Percentiles rank a stretch among this genome's conserved stretches.
phyloP scores from a whole-genome alignment of 1,284 basidiomycete genomes.

The Trichosporon sp. region DNA sequence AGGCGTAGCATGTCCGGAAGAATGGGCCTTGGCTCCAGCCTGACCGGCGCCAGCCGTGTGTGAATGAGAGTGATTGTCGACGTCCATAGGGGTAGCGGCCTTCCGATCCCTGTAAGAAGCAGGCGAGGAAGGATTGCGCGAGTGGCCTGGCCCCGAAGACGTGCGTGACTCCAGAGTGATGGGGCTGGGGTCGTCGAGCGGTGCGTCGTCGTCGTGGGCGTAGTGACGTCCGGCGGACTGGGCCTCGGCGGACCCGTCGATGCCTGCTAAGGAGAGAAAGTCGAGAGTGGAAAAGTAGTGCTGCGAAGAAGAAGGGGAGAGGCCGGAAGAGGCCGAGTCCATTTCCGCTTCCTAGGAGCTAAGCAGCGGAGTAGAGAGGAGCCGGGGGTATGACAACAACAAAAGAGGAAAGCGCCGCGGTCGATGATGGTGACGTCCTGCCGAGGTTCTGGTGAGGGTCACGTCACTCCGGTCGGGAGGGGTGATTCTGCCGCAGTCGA shows the following conservation, averaged over 20 bases:
- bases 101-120: not conserved
- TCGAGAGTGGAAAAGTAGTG: constrained; percentile 19
- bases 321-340: not conserved
- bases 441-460: not conserved
- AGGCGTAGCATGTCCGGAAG: not conserved
- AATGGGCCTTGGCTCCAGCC: not conserved
- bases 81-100: constrained; percentile 7
- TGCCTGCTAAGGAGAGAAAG: constrained; percentile 21
- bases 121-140: constrained; percentile 2
- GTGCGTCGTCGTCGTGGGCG: constrained; percentile 9
- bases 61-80: constrained; percentile 7
- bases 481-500: not conserved
- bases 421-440: not conserved
- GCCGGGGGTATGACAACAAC: not conserved
- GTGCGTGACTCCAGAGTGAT: constrained; percentile 18
- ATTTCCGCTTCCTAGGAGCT: not conserved
- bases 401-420: not conserved
- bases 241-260: constrained; percentile 12
- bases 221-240: constrained; percentile 3
- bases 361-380: not conserved
- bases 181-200: constrained; percentile 22
- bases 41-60: not conserved
- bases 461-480: not conserved
- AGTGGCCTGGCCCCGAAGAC: constrained; percentile 9
- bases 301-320: constrained; percentile 1